A percentile compares a stretch with the other conserved stretches of the same genome.
Conservation (phyloP, 768 basidiomycete species). For the Mycena crocata region DNA sequence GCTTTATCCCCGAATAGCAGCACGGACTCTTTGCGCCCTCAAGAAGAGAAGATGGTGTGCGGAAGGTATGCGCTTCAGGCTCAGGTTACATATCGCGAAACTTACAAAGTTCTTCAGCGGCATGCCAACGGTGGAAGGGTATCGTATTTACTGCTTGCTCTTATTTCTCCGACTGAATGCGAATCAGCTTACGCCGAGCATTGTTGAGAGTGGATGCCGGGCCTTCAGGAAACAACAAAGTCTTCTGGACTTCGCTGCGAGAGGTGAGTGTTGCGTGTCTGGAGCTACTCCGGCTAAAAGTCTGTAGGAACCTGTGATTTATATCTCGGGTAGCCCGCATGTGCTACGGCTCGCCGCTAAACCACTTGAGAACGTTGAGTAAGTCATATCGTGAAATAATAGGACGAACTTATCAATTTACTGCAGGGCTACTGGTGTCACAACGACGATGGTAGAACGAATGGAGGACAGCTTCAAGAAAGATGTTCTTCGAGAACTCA, state of each 20-base stretch:
- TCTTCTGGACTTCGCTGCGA: constrained; percentile 95
- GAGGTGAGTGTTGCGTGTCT: constrained; percentile 62
- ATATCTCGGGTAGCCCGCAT: constrained; percentile 87
- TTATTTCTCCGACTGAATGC: constrained; percentile 5
- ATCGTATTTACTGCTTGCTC: constrained; percentile 25
- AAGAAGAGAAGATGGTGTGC: constrained; percentile 74
- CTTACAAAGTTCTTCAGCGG: constrained; percentile 67
- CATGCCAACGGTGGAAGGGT: constrained; percentile 96
- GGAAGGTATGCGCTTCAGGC: constrained; percentile 75
- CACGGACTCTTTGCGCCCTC: constrained; percentile 49
- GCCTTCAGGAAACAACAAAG: constrained; percentile 76
- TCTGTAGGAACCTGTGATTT: constrained; percentile 89
- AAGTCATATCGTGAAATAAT: constrained; percentile 42
- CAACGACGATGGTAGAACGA: constrained; percentile 87
- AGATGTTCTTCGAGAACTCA: constrained; percentile 89
- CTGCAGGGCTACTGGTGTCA: constrained; percentile 90
- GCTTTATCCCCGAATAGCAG: constrained; percentile 44
- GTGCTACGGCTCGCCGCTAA: constrained; percentile 89
- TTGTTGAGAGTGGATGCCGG: constrained; percentile 84
- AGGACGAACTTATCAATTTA: constrained; percentile 6
- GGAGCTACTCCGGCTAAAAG: constrained; percentile 14
- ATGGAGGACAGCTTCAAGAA: constrained; percentile 92
- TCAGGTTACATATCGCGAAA: too few species aligned
- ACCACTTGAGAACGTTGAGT: constrained; percentile 96
- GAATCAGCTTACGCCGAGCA: constrained; percentile 77